phyloP scores from a whole-genome alignment of 2,329 filamentous ascomycete genomes.

The Cryphonectria japonica region DNA sequence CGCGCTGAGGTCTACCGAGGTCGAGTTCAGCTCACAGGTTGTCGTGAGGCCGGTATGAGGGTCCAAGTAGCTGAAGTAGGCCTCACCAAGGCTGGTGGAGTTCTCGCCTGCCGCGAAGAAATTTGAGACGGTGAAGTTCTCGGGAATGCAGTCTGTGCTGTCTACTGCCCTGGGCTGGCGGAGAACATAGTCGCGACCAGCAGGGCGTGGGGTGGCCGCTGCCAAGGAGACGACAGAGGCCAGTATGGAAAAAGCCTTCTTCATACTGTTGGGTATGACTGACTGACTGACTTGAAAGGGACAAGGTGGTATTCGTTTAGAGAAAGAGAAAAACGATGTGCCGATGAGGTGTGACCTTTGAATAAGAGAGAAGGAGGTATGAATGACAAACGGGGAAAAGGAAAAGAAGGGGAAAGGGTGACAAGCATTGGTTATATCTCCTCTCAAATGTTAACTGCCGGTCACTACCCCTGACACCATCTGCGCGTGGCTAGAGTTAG shows the following conservation, averaged over 20 bases:
- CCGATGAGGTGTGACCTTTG: too few relatives aligned
- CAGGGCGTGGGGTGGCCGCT: conserved; percentile 19
- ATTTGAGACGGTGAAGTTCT: conserved; percentile 43
- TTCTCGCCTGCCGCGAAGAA: conserved; percentile 38
- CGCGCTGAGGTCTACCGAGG: conserved; percentile 42
- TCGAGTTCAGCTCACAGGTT: conserved; percentile 48
- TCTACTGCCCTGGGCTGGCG: conserved; percentile 7
- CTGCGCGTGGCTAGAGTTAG: conserved; percentile 9
- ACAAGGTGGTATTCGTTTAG: not conserved
- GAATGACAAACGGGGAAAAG: not conserved
- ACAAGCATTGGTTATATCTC: conserved; percentile 11
- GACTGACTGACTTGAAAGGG: not conserved
- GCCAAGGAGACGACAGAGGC: conserved; percentile 24
- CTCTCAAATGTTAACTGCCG: not conserved
- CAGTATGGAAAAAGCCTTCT: conserved; percentile 15
- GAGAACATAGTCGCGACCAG: not conserved
- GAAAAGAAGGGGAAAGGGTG: not conserved
- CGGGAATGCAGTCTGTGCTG: conserved; percentile 37
- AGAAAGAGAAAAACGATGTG: not conserved
- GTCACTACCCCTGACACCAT: conserved; percentile 17
- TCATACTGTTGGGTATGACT: conserved; percentile 15
- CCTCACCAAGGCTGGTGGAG: conserved; percentile 37
- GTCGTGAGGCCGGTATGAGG: conserved; percentile 45
- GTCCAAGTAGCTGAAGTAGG: conserved; percentile 49
- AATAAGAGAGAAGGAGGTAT: not conserved